phyloP scores from a whole-genome alignment of 78 protist genomes.

The Goniomonas avonlea region DNA sequence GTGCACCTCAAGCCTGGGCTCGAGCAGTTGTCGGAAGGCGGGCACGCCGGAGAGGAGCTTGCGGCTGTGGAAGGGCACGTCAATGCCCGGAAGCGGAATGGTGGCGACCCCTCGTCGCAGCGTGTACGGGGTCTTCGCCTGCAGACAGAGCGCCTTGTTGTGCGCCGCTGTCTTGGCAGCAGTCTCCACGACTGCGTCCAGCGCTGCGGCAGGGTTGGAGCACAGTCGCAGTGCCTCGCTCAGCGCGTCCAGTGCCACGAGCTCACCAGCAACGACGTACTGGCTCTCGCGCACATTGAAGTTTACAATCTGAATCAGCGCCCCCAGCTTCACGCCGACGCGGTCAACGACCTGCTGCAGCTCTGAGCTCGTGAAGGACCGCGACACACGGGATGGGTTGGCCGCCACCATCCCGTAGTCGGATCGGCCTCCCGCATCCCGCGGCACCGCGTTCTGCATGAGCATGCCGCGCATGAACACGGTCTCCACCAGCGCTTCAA shows the following conservation, averaged over 20 bases:
- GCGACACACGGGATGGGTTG: slow-evolving; percentile 43
- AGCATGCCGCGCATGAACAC: slow-evolving; percentile 54
- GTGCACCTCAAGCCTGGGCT: not conserved
- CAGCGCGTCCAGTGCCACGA: slow-evolving; percentile 30
- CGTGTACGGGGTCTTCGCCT: too few species aligned
- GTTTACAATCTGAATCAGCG: slow-evolving; percentile 60
- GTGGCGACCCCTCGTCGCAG: slow-evolving; percentile 45
- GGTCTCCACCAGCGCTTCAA: slow-evolving; percentile 37
- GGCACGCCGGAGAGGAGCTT: slow-evolving; percentile 46
- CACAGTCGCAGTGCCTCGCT: too few species aligned
- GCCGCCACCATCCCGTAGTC: slow-evolving; percentile 59
- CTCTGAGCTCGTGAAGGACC: not conserved
- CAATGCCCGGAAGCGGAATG: slow-evolving; percentile 64
- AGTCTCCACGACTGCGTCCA: not conserved
- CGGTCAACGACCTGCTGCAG: not conserved
- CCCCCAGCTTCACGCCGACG: not conserved
- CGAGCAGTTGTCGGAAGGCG: slow-evolving; percentile 42
- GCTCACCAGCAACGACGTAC: slow-evolving; percentile 58
- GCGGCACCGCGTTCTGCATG: slow-evolving; percentile 54
- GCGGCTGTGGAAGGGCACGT: slow-evolving; percentile 71
- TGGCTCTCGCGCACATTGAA: slow-evolving; percentile 52
- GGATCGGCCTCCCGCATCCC: slow-evolving; percentile 36
- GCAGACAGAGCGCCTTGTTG: not conserved
- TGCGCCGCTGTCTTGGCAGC: not conserved
- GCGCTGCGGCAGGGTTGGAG: too few species aligned